Conservation (phyloP, 192 early-diverging fungal genomes). For the Coemansia sp. region DNA sequence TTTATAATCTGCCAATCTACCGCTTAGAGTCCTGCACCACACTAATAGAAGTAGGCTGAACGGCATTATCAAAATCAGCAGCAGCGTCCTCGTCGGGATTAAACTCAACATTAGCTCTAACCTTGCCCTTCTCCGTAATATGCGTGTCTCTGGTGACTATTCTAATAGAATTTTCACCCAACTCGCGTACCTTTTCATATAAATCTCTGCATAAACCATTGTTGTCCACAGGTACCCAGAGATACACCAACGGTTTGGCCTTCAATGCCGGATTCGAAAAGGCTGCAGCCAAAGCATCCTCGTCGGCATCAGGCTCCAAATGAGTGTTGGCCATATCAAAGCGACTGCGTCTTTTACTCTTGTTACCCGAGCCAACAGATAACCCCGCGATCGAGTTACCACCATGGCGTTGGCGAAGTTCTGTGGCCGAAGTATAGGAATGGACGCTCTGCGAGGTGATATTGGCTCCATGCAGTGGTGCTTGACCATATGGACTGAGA, state of each 20-base stretch:
- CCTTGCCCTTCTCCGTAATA: constrained; percentile 40
- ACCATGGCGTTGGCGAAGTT: constrained; percentile 36
- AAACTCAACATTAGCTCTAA: constrained; percentile 42
- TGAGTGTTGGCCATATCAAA: constrained; percentile 16
- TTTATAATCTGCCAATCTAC: too few species aligned
- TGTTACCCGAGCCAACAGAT: not conserved
- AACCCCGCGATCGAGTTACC: not conserved
- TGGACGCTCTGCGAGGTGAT: constrained; percentile 19
- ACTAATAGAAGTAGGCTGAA: too few species aligned
- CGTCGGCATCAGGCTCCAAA: constrained; percentile 4
- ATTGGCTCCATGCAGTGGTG: not conserved
- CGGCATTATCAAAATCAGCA: too few species aligned
- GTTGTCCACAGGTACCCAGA: constrained; percentile 44
- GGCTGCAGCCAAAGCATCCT: constrained; percentile 23
- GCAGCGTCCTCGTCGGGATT: constrained; percentile 16
- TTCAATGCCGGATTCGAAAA: constrained; percentile 38
- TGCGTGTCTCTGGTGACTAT: constrained; percentile 15
- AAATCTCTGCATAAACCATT: constrained; percentile 27
- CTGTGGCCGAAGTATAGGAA: constrained; percentile 31
- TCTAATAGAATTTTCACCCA: constrained; percentile 21
- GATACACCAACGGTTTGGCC: constrained; percentile 15
- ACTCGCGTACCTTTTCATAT: constrained; percentile 11
- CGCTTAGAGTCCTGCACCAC: too few species aligned
- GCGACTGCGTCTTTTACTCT: constrained; percentile 17
- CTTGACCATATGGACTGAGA: not conserved